Percentiles rank a stretch among this genome's conserved stretches.
Evolutionary conservation across 2,329 filamentous ascomycete species (phyloP).

Genomic region (Thielaviopsis punctulata): DNA sequence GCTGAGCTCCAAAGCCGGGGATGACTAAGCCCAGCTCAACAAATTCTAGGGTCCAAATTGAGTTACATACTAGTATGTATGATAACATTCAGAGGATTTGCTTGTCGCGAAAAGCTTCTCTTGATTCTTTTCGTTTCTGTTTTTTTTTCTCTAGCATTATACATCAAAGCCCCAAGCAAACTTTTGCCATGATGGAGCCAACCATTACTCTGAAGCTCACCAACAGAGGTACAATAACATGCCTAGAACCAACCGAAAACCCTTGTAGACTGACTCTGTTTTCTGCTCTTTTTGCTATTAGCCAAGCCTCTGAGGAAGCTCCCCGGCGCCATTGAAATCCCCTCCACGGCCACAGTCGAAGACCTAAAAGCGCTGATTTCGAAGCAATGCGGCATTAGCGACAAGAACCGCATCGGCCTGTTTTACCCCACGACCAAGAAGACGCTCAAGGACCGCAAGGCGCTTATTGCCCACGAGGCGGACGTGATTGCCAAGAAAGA

Average conservation of each 20-base stretch:
- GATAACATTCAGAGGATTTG: neutral
- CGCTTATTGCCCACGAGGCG: constrained; percentile 30
- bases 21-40: constrained; percentile 11
- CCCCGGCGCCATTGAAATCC: constrained; percentile 32
- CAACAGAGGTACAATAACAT: constrained; percentile 20
- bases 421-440: constrained; percentile 43
- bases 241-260: no score
- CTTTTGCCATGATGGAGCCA: constrained; percentile 3
- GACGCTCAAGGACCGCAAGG: constrained; percentile 45
- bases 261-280: no score
- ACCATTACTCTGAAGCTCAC: constrained; percentile 24
- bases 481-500: constrained; percentile 32
- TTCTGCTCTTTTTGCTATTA: constrained; percentile 27
- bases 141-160: neutral
- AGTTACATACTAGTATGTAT: neutral
- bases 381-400: constrained; percentile 30
- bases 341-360: constrained; percentile 37
- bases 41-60: constrained; percentile 3
- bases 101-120: neutral
- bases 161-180: no score
- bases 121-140: neutral
- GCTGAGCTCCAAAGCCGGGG: neutral
- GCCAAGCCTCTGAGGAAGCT: constrained; percentile 36
- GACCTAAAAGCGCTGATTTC: constrained; percentile 41
- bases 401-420: constrained; percentile 45